phyloP scores from a whole-genome alignment of 345 rosid species.

The Trapa bicornis region DNA sequence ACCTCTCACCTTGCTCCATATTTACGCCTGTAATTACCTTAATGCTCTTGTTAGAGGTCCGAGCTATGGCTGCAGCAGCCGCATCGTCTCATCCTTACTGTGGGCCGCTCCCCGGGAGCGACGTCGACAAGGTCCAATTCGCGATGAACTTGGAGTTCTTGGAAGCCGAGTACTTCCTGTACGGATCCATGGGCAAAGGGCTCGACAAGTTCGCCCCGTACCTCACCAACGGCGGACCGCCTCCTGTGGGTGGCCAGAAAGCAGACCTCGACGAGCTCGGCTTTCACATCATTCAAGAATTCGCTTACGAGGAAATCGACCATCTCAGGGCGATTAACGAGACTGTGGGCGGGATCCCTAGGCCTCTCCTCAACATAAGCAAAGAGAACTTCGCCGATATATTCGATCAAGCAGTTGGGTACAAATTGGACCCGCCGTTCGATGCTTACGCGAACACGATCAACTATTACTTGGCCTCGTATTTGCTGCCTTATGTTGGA shows the following conservation, averaged over 20 bases:
- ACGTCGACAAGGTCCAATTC: conserved; percentile 31
- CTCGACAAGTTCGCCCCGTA: conserved; percentile 32
- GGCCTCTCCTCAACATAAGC: conserved; percentile 46
- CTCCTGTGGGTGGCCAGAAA: conserved; percentile 32
- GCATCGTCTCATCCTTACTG: conserved; percentile 11
- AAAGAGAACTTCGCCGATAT: conserved; percentile 25
- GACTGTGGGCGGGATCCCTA: conserved; percentile 41
- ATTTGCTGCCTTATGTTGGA: conserved; percentile 58
- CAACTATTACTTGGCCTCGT: conserved; percentile 47
- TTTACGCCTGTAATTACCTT: background rate
- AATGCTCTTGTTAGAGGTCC: background rate
- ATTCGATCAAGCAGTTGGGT: conserved; percentile 41
- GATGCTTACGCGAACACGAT: conserved; percentile 41
- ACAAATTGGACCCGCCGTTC: conserved; percentile 38
- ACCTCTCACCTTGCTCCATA: background rate
- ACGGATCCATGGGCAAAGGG: conserved; percentile 39
- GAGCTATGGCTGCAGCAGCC: background rate
- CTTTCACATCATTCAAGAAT: conserved; percentile 36
- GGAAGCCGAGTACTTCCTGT: conserved; percentile 50
- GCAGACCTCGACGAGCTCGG: conserved; percentile 44
- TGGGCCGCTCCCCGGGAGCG: conserved; percentile 24
- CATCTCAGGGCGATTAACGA: conserved; percentile 52
- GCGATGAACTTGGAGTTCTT: conserved; percentile 53
- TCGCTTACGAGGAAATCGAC: conserved; percentile 59
- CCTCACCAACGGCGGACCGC: conserved; percentile 46